Percentiles rank a stretch among this genome's conserved stretches.
These are phyloP conservation scores for Pisolithus thermaeus DNA, from an alignment of 1,284 basidiomycete genomes.

Conservation along the genomic window DNA sequence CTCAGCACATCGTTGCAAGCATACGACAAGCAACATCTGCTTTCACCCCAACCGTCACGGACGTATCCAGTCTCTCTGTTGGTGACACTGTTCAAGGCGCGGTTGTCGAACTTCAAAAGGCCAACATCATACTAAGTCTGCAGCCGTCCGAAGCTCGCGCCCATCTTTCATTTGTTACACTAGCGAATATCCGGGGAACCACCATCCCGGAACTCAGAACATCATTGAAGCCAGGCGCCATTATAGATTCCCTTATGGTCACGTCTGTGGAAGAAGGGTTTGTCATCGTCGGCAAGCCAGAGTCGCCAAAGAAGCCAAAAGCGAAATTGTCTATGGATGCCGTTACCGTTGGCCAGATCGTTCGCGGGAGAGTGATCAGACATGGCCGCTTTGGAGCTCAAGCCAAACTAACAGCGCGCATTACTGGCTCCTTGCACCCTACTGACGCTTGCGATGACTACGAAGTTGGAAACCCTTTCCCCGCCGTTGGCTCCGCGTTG, in stretches of 20 bases:
- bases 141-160: constrained; percentile 71
- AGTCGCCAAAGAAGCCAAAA: constrained; percentile 40
- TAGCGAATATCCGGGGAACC: constrained; percentile 76
- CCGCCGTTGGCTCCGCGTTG: constrained; percentile 60
- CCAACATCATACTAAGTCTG: constrained; percentile 74
- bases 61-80: constrained; percentile 71
- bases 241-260: constrained; percentile 76
- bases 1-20: constrained; percentile 74
- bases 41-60: constrained; percentile 43
- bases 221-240: constrained; percentile 66
- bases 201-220: constrained; percentile 68
- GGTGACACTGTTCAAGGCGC: constrained; percentile 69
- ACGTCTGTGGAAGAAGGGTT: constrained; percentile 83
- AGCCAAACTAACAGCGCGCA: constrained; percentile 64
- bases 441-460: constrained; percentile 84
- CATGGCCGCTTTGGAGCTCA: constrained; percentile 66
- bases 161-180: constrained; percentile 78
- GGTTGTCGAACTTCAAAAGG: constrained; percentile 79
- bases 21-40: constrained; percentile 75
- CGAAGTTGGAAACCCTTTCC: constrained; percentile 51
- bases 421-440: constrained; percentile 73
- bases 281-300: constrained; percentile 76
- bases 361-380: constrained; percentile 73
- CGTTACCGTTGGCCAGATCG: constrained; percentile 63
- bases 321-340: constrained; percentile 57